phyloP scores from a whole-genome alignment of 495 filamentous ascomycete species.

The Wilcoxina mikolae region DNA sequence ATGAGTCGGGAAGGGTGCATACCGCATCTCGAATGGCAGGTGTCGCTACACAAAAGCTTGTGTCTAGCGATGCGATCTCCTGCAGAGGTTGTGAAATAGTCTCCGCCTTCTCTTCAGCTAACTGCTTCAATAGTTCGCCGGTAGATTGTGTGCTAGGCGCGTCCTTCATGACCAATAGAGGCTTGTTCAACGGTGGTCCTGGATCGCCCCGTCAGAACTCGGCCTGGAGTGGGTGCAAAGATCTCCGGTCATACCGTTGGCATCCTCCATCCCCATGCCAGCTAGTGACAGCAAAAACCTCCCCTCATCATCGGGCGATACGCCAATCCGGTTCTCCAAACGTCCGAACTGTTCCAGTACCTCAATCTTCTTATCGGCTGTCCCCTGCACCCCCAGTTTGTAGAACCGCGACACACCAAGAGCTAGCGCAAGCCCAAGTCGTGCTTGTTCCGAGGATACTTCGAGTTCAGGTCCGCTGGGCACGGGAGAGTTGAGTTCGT shows the following conservation, averaged over 20 bases:
- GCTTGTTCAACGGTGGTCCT: neutral
- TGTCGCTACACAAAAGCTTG: slow-evolving; percentile 5
- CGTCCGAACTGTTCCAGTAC: neutral
- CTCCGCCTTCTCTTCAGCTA: slow-evolving; percentile 1
- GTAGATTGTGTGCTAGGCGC: neutral
- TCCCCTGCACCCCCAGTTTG: slow-evolving; percentile 13
- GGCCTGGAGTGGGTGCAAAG: neutral
- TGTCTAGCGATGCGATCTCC: slow-evolving; percentile 2
- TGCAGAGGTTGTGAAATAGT: neutral
- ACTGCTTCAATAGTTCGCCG: neutral
- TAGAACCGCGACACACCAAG: slow-evolving; percentile 22
- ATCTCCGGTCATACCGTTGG: neutral
- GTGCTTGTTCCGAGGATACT: slow-evolving; percentile 20
- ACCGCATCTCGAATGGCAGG: slow-evolving; percentile 1
- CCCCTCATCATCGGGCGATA: slow-evolving; percentile 10
- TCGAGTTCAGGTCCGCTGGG: slow-evolving; percentile 7
- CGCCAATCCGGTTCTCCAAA: slow-evolving; percentile 1
- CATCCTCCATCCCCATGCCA: slow-evolving; percentile 12
- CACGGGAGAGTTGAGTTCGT: slow-evolving; percentile 1
- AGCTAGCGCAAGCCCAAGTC: slow-evolving; percentile 18
- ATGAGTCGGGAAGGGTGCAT: neutral
- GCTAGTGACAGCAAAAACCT: slow-evolving; percentile 20
- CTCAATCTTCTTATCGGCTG: slow-evolving; percentile 8
- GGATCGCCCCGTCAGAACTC: slow-evolving; percentile 2
- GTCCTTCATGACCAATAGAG: slow-evolving; percentile 4